Evolutionary conservation across 108 stramenopile species (phyloP).

Genomic region (Fragilaria crotonensis): DNA sequence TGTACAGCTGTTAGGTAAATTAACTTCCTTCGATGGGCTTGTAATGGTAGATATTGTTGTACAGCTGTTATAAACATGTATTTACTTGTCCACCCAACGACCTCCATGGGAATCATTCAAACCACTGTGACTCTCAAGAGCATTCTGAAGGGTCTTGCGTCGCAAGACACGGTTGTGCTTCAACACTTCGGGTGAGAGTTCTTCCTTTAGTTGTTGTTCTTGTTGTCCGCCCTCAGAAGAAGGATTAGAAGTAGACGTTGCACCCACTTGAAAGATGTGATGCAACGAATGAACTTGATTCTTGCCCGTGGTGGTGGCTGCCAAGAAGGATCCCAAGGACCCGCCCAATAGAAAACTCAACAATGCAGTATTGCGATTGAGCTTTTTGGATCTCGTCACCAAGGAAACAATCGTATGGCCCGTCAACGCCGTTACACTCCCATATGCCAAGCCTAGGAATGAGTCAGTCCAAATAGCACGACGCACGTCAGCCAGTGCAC

Average conservation of each 20-base stretch:
- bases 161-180: slow-evolving; percentile 12
- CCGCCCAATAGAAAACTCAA: slow-evolving; percentile 55
- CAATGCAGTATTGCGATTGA: slow-evolving; percentile 60
- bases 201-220: background rate
- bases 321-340: slow-evolving; percentile 63
- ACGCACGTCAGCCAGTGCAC: slow-evolving; percentile 60
- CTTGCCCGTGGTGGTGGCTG: slow-evolving; percentile 61
- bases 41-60: background rate
- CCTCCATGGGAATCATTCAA: slow-evolving; percentile 42
- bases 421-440: slow-evolving; percentile 24
- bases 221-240: slow-evolving; percentile 13
- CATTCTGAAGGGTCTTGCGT: slow-evolving; percentile 36
- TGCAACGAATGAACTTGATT: slow-evolving; percentile 67
- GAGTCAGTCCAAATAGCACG: slow-evolving; percentile 65
- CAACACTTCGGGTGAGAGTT: background rate
- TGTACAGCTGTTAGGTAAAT: background rate
- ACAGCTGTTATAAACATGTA: background rate
- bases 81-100: slow-evolving; percentile 29
- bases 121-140: slow-evolving; percentile 22
- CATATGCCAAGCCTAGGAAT: slow-evolving; percentile 47
- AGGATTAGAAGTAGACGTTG: slow-evolving; percentile 25
- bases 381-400: slow-evolving; percentile 8
- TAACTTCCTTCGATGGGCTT: background rate
- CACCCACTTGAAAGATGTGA: slow-evolving; percentile 63
- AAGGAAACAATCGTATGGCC: slow-evolving; percentile 27